Conservation (phyloP, 1,284 basidiomycete genomes). For the Trametes versicolor region DNA sequence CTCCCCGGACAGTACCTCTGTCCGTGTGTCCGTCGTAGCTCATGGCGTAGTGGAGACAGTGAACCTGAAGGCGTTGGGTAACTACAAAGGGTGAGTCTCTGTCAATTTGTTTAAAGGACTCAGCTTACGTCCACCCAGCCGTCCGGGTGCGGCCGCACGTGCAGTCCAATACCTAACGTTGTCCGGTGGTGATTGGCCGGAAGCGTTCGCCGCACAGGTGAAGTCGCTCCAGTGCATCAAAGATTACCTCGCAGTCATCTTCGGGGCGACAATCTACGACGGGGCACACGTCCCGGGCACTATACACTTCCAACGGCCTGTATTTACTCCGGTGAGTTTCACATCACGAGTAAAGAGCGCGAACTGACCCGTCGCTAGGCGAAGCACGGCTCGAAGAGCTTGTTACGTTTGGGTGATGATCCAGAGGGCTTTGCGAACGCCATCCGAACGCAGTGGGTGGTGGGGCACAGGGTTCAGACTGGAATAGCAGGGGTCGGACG, state of each 20-base stretch:
- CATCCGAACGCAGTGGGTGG: not conserved
- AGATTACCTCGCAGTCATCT: not conserved
- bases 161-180: not conserved
- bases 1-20: not conserved
- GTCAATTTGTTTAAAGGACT: no score
- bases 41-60: not conserved
- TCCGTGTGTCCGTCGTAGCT: not conserved
- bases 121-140: no score
- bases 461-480: not conserved
- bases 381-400: not conserved
- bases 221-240: not conserved
- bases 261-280: not conserved
- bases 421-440: not conserved
- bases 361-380: no score
- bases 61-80: not conserved
- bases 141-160: not conserved
- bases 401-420: not conserved
- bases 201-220: not conserved
- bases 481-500: not conserved
- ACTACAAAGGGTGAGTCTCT: constrained; percentile 3
- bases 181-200: not conserved
- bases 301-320: not conserved
- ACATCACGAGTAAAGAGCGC: not conserved
- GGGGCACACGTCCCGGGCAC: not conserved
- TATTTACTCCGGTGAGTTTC: not conserved